phyloP scores from a whole-genome alignment of 2,329 filamentous ascomycete species.

The Fusarium sororula region DNA sequence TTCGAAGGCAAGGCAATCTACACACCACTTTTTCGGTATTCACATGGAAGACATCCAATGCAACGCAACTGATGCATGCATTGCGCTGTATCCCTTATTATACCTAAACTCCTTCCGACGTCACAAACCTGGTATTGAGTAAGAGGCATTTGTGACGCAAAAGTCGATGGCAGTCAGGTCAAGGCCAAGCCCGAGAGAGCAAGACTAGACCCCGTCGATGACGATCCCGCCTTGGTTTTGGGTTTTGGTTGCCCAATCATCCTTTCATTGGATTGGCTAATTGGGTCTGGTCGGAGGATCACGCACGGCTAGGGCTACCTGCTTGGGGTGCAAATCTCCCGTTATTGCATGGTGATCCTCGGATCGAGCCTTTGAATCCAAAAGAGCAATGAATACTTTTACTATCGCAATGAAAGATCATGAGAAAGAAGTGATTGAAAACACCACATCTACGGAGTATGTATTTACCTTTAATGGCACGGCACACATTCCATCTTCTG shows the following conservation, averaged over 20 bases:
- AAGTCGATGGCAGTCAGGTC: neutral
- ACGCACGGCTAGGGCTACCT: neutral
- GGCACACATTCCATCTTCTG: neutral
- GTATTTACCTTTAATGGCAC: neutral
- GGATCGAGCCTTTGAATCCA: neutral
- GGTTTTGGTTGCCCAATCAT: neutral
- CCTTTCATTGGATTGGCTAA: neutral
- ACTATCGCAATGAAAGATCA: neutral
- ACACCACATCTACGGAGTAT: neutral
- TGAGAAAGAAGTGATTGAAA: neutral
- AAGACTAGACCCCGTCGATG: conserved; percentile 3
- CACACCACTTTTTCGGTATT: neutral
- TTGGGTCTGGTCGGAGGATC: neutral
- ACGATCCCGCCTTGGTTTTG: conserved; percentile 15
- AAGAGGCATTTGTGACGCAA: conserved; percentile 7
- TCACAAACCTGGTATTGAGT: neutral
- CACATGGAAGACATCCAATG: neutral
- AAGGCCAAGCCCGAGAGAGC: neutral
- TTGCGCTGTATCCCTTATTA: neutral
- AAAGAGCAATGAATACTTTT: neutral
- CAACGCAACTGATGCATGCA: neutral
- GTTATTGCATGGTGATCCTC: neutral
- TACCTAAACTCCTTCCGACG: neutral
- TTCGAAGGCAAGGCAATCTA: neutral
- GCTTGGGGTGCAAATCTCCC: conserved; percentile 23